Conservation (phyloP, 148 eudicot genomes). For the Rhododendron mucronatum region DNA sequence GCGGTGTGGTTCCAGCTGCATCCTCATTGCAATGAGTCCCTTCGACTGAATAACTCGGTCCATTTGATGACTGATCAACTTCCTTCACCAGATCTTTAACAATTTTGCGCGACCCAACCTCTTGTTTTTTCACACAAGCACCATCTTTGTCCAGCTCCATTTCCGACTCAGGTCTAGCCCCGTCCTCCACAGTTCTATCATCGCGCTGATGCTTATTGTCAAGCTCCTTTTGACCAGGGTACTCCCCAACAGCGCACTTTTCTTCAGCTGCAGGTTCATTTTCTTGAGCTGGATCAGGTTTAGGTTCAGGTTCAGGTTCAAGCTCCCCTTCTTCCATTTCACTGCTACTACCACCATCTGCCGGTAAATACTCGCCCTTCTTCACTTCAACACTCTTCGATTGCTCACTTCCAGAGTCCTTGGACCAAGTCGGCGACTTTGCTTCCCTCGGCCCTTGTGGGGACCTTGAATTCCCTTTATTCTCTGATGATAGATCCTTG, state of each 20-base stretch:
- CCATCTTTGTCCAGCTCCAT: slow-evolving; percentile 20
- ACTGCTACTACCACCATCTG: slow-evolving; percentile 51
- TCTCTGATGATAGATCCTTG: slow-evolving; percentile 38
- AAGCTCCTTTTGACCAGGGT: slow-evolving; percentile 13
- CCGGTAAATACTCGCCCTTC: slow-evolving; percentile 47
- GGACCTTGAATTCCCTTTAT: slow-evolving; percentile 50
- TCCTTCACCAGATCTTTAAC: slow-evolving; percentile 20
- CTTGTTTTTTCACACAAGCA: slow-evolving; percentile 25
- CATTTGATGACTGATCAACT: slow-evolving; percentile 22
- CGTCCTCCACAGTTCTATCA: slow-evolving; percentile 15
- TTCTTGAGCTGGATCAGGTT: slow-evolving; percentile 34
- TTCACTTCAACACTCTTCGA: slow-evolving; percentile 51
- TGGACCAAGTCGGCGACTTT: slow-evolving; percentile 75
- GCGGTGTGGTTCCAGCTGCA: slow-evolving; percentile 19
- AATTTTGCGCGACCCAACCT: slow-evolving; percentile 18
- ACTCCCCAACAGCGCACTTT: slow-evolving; percentile 7
- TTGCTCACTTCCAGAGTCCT: slow-evolving; percentile 74
- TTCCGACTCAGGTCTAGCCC: slow-evolving; percentile 12
- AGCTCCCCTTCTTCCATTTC: slow-evolving; percentile 98
- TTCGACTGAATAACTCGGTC: slow-evolving; percentile 18
- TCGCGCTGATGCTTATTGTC: slow-evolving; percentile 8
- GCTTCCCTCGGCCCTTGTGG: slow-evolving; percentile 53
- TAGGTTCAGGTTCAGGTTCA: slow-evolving; percentile 79
- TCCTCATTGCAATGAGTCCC: slow-evolving; percentile 27
- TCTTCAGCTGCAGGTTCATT: slow-evolving; percentile 21